Conservation (phyloP, 2,329 filamentous ascomycete genomes). For the Colletotrichum cordylinicola region DNA sequence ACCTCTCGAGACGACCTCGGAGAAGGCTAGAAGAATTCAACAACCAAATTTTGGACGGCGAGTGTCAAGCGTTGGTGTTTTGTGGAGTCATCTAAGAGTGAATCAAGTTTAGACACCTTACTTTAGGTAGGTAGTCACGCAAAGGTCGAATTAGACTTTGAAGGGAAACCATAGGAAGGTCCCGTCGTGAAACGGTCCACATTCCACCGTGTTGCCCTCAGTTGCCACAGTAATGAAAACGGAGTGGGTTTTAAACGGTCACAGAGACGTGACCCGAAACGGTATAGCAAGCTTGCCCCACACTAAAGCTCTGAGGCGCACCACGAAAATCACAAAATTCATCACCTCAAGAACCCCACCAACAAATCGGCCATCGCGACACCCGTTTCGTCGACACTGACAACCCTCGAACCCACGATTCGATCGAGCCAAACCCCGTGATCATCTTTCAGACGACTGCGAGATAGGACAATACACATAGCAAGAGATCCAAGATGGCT, state of each 20-base stretch:
- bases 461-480: neutral
- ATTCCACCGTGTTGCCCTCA: neutral
- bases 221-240: neutral
- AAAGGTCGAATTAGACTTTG: neutral
- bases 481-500: conserved; percentile 5
- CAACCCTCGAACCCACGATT: conserved; percentile 3
- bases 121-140: neutral
- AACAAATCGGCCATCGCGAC: conserved; percentile 17
- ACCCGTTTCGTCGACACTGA: conserved; percentile 13
- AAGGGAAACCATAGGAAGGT: neutral
- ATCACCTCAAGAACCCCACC: conserved; percentile 16
- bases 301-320: conserved; percentile 16
- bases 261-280: neutral
- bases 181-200: neutral
- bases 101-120: neutral
- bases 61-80: neutral
- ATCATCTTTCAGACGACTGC: neutral
- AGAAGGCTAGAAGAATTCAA: neutral
- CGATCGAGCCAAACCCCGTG: neutral
- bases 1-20: neutral
- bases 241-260: neutral
- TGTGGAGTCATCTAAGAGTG: neutral
- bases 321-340: conserved; percentile 24
- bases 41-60: neutral
- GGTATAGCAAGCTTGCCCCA: conserved; percentile 8